phyloP scores from a whole-genome alignment of 75 land plant genomes.

The Ceratopteris richardii region DNA sequence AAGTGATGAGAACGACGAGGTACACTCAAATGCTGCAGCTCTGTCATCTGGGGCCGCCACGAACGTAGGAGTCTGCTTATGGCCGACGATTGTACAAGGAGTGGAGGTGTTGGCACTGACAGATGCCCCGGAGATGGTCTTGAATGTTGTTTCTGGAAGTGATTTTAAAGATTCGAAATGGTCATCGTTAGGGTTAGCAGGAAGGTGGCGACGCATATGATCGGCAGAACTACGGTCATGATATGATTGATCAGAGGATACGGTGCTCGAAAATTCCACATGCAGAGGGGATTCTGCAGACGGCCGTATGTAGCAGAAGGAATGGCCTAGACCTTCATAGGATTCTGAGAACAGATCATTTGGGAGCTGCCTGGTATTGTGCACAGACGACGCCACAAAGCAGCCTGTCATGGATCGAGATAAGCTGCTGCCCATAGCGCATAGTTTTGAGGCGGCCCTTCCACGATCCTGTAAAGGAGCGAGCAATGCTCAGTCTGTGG shows the following conservation, averaged over 20 bases:
- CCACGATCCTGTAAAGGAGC: too few species aligned
- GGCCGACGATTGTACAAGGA: constrained; percentile 51
- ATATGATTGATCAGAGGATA: constrained; percentile 7
- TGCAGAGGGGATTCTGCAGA: neutral
- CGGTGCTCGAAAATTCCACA: neutral
- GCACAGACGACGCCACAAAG: constrained; percentile 8
- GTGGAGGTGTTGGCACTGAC: constrained; percentile 88
- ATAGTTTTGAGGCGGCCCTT: too few species aligned
- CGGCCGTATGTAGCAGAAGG: constrained; percentile 89
- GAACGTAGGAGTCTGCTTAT: constrained; percentile 35
- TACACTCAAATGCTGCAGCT: constrained; percentile 82
- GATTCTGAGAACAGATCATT: constrained; percentile 37
- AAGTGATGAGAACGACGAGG: constrained; percentile 61
- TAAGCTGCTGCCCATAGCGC: too few species aligned
- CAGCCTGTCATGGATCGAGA: neutral
- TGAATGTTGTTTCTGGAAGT: constrained; percentile 48
- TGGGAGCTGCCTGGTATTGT: constrained; percentile 24
- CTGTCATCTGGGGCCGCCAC: constrained; percentile 19
- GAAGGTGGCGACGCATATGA: neutral
- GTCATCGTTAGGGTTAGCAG: constrained; percentile 24
- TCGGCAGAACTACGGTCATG: constrained; percentile 23
- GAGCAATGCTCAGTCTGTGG: too few species aligned
- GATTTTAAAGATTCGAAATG: neutral
- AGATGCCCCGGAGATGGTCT: constrained; percentile 87
- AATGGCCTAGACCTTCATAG: constrained; percentile 77